Percentiles rank a stretch among this genome's conserved stretches.
Evolutionary conservation across 108 stramenopile species (phyloP).

Genomic region (Poteriospumella lacustris): DNA sequence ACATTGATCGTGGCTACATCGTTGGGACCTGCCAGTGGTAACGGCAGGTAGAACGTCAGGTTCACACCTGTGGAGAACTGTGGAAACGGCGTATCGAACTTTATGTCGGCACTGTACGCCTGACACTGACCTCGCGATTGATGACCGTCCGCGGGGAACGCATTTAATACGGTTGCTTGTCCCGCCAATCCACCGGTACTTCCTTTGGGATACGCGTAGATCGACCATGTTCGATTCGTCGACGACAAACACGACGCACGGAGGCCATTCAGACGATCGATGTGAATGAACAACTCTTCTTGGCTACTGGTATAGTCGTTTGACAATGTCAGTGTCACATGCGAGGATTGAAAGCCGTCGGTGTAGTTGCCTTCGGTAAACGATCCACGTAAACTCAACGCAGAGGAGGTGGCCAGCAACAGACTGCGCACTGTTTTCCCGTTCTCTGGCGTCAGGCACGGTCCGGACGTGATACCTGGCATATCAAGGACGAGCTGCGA

Average conservation of each 20-base stretch:
- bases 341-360: not conserved
- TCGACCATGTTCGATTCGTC: not conserved
- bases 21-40: no score
- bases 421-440: not conserved
- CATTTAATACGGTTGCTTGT: not conserved
- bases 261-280: conserved; percentile 13
- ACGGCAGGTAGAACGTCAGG: no score
- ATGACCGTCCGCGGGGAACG: no score
- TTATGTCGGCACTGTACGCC: no score
- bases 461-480: conserved; percentile 7
- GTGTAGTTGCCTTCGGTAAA: conserved; percentile 2
- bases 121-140: no score
- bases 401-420: not conserved
- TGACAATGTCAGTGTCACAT: not conserved
- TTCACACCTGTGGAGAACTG: no score
- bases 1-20: no score
- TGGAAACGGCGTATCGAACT: no score
- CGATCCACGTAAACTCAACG: not conserved
- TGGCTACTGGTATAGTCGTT: no score
- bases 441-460: not conserved
- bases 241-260: not conserved
- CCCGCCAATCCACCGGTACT: not conserved
- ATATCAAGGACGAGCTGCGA: not conserved
- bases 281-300: not conserved
- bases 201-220: not conserved